phyloP scores from a whole-genome alignment of 2,329 filamentous ascomycete genomes.

The Sporothrix pallida region DNA sequence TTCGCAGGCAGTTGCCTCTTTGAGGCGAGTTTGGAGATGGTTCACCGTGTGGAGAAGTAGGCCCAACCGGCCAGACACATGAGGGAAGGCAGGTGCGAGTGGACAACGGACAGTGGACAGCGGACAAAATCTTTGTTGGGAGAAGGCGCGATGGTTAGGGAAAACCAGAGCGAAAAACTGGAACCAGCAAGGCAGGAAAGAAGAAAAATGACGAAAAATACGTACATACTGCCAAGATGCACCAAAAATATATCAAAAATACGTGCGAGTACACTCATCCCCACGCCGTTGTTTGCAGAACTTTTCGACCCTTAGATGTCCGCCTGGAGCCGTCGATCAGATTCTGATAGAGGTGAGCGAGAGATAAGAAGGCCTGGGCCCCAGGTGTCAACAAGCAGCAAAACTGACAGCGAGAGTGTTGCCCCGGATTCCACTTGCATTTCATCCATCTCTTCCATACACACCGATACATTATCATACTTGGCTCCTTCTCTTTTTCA shows the following conservation, averaged over 20 bases:
- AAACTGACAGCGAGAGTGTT: background rate
- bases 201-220: background rate
- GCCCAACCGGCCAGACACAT: background rate
- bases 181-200: background rate
- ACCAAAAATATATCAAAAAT: background rate
- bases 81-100: background rate
- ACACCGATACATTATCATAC: background rate
- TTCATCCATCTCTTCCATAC: background rate
- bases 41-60: slow-evolving; percentile 4
- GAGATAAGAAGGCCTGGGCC: slow-evolving; percentile 23
- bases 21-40: slow-evolving; percentile 12
- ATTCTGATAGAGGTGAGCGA: background rate
- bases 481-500: background rate
- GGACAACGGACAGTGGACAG: background rate
- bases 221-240: background rate
- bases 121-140: slow-evolving; percentile 5
- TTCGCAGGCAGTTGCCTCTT: slow-evolving; percentile 25
- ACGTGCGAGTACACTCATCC: background rate
- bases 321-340: slow-evolving; percentile 2
- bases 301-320: background rate
- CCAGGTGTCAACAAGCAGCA: background rate
- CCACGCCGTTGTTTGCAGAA: background rate
- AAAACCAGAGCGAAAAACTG: background rate
- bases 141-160: slow-evolving; percentile 4
- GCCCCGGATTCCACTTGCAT: slow-evolving; percentile 21